phyloP scores from a whole-genome alignment of 768 basidiomycete genomes.

The Cystofilobasidium bisporidii region DNA sequence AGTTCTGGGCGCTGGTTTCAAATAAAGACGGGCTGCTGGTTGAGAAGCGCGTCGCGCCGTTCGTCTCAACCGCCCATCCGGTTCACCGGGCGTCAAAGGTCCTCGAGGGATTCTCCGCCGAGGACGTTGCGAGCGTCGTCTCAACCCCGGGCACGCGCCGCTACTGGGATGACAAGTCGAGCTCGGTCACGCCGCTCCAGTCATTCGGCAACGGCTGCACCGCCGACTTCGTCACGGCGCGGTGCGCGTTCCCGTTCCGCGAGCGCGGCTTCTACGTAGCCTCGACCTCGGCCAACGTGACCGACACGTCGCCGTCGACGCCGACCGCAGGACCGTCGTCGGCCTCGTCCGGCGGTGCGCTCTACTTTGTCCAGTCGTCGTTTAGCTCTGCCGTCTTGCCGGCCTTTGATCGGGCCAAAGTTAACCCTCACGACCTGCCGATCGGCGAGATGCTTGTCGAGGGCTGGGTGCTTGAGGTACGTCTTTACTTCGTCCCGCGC shows the following conservation, averaged over 20 bases:
- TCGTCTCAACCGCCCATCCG: constrained; percentile 68
- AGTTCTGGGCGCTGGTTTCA: constrained; percentile 66
- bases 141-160: constrained; percentile 51
- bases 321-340: constrained; percentile 35
- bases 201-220: constrained; percentile 64
- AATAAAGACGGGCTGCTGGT: constrained; percentile 59
- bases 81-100: constrained; percentile 83
- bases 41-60: constrained; percentile 62
- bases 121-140: constrained; percentile 71
- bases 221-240: constrained; percentile 62
- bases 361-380: constrained; percentile 76
- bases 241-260: constrained; percentile 75
- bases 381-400: constrained; percentile 45
- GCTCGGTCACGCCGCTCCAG: constrained; percentile 56
- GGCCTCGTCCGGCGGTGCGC: constrained; percentile 41
- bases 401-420: constrained; percentile 52
- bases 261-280: constrained; percentile 79
- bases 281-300: constrained; percentile 52
- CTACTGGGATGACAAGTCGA: constrained; percentile 81
- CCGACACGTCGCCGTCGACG: constrained; percentile 37
- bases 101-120: constrained; percentile 84
- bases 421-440: constrained; percentile 65
- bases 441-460: constrained; percentile 76
- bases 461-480: constrained; percentile 59
- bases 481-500: too few relatives aligned